Evolutionary conservation across 73 alveolate genomes (phyloP).

Genomic region (Paramecium biaurelia): DNA sequence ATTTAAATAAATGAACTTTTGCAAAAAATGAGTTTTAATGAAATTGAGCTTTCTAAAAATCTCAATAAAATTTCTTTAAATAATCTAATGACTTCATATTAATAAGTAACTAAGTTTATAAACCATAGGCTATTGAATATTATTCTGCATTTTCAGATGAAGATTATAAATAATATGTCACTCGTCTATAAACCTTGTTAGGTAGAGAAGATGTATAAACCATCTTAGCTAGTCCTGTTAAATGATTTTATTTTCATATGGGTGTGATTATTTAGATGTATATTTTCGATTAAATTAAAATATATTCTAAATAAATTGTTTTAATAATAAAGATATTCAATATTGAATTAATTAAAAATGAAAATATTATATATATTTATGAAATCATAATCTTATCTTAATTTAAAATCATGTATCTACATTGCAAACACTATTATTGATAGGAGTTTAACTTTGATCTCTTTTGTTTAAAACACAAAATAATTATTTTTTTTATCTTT

Average conservation of each 20-base stretch:
- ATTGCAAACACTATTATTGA: neutral
- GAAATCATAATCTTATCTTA: neutral
- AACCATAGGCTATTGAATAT: neutral
- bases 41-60: neutral
- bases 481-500: neutral
- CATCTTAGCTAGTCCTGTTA: neutral
- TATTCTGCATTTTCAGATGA: neutral
- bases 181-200: neutral
- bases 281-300: no score
- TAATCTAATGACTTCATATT: neutral
- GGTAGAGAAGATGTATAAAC: slow-evolving; percentile 4
- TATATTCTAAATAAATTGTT: no score
- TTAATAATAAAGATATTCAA: no score
- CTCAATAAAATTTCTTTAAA: neutral
- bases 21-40: neutral
- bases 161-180: neutral
- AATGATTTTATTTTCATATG: neutral
- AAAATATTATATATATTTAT: no score
- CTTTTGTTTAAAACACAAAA: neutral
- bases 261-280: neutral
- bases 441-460: neutral
- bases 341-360: no score
- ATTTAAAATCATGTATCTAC: neutral
- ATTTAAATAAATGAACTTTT: neutral
- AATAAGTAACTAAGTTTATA: neutral